Conservation (phyloP, 2,329 filamentous ascomycete genomes). For the Aspergillus quadrilineatus region DNA sequence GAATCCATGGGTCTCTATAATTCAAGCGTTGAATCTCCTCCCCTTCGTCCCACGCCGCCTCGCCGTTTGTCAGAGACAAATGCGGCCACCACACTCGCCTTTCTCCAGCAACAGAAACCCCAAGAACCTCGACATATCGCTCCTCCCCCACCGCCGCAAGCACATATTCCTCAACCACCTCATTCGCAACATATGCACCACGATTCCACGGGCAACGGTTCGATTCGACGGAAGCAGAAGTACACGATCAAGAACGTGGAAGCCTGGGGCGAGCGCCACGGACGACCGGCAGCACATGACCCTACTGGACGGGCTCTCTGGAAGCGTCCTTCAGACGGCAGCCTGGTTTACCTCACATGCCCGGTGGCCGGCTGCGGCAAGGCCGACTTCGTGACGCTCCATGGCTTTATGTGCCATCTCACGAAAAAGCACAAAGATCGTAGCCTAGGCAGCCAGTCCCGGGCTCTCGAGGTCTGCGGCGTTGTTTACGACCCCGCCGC, state of each 20-base stretch:
- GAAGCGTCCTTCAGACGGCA: conserved; percentile 42
- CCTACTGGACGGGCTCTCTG: conserved; percentile 39
- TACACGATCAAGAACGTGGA: conserved; percentile 45
- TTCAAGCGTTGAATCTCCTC: conserved; percentile 36
- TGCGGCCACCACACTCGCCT: conserved; percentile 41
- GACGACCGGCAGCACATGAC: conserved; percentile 42
- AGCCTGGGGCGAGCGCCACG: conserved; percentile 43
- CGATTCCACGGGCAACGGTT: conserved; percentile 27
- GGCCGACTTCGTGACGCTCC: conserved; percentile 42
- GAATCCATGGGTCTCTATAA: conserved; percentile 43
- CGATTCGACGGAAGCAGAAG: conserved; percentile 41
- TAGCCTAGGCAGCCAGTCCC: conserved; percentile 40
- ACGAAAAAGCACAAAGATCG: conserved; percentile 45
- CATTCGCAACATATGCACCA: conserved; percentile 28
- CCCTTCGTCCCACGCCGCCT: conserved; percentile 37
- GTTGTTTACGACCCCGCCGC: conserved; percentile 40
- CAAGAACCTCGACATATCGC: conserved; percentile 36
- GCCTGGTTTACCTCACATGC: conserved; percentile 40
- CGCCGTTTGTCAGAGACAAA: conserved; percentile 43
- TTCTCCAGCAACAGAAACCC: conserved; percentile 44
- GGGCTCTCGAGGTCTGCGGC: conserved; percentile 41
- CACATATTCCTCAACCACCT: conserved; percentile 25
- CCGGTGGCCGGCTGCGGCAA: conserved; percentile 40
- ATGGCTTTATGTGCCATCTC: conserved; percentile 45
- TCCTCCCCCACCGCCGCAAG: conserved; percentile 13